Evolutionary conservation across 257 asterid genomes (phyloP).

Genomic region (Mitragyna speciosa): DNA sequence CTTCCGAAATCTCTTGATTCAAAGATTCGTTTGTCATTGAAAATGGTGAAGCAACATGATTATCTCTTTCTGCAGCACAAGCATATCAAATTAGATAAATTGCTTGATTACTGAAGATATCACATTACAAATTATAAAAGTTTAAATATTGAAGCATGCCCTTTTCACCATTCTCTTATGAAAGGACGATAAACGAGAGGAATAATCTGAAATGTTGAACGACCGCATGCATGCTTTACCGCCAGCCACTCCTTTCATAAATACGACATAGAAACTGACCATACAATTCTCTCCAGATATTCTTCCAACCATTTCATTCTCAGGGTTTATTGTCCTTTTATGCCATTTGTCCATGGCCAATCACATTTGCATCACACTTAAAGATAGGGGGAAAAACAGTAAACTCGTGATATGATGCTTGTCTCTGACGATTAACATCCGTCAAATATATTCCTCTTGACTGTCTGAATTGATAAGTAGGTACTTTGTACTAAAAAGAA

Average conservation of each 20-base stretch:
- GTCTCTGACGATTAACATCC: background rate
- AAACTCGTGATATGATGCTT: background rate
- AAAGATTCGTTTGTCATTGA: too few species aligned
- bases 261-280: background rate
- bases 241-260: background rate
- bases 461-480: background rate
- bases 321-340: background rate
- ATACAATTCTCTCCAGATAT: background rate
- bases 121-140: too few species aligned
- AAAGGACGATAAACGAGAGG: too few species aligned
- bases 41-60: too few species aligned
- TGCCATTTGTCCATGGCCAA: background rate
- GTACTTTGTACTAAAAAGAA: too few species aligned
- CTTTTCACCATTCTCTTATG: too few species aligned
- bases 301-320: background rate
- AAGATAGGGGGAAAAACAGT: background rate
- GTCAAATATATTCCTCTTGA: background rate
- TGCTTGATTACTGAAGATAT: background rate
- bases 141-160: too few species aligned
- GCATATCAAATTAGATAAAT: too few species aligned
- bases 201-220: too few species aligned
- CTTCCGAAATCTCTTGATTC: too few species aligned
- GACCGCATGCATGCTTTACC: background rate
- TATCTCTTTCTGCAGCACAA: too few species aligned
- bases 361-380: background rate